These are phyloP conservation scores for Prunus mongolica DNA, from an alignment of 306 rosid genomes.

Conservation along the genomic window DNA sequence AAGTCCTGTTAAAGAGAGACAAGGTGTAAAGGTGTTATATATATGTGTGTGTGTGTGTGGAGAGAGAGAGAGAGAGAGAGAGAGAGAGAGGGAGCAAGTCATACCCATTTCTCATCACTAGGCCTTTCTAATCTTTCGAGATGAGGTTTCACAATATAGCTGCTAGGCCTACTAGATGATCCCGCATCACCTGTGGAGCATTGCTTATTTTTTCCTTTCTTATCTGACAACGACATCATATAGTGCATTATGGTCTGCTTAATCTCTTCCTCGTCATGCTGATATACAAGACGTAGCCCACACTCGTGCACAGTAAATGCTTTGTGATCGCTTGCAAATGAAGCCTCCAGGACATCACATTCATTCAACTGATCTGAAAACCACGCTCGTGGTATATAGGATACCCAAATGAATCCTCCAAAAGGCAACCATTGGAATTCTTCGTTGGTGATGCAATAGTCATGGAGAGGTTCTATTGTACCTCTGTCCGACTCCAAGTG, in stretches of 20 bases:
- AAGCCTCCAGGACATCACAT: neutral
- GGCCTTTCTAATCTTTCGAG: neutral
- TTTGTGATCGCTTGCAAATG: neutral
- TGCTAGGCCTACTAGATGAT: neutral
- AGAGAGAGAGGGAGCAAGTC: neutral
- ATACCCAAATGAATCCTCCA: conserved; percentile 8
- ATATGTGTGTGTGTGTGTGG: no score
- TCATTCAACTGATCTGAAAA: neutral
- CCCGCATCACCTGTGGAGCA: neutral
- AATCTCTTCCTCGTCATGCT: neutral
- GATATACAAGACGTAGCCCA: neutral
- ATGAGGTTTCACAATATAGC: neutral
- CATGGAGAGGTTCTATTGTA: neutral
- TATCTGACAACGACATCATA: neutral
- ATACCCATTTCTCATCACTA: neutral
- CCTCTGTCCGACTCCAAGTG: conserved; percentile 11
- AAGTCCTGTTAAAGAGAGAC: no score
- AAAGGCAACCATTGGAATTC: neutral
- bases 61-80: neutral
- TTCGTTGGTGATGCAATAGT: neutral
- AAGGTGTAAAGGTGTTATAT: no score
- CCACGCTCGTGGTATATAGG: conserved; percentile 3
- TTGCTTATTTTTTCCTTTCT: neutral
- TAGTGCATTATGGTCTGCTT: neutral
- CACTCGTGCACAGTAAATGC: neutral